Percentiles rank a stretch among this genome's conserved stretches.
These are phyloP conservation scores for Cyphellophora europaea DNA, from an alignment of 2,329 filamentous ascomycete species.

Conservation along the genomic window DNA sequence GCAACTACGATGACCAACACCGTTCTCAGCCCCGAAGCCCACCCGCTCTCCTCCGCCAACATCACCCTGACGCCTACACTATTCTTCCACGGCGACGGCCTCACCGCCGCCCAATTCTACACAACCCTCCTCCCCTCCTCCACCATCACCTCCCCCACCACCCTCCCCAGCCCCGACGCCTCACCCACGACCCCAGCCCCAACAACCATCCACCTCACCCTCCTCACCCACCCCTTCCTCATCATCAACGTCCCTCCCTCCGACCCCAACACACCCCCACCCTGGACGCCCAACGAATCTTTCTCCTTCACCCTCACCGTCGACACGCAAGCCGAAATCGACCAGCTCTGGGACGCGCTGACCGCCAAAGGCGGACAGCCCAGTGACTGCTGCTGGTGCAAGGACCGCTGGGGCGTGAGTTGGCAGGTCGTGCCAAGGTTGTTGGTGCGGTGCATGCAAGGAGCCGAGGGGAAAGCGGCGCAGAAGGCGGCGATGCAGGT, in stretches of 20 bases:
- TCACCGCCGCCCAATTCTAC: neutral
- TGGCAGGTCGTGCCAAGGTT: conserved; percentile 1
- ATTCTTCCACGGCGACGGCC: neutral
- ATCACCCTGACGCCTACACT: neutral
- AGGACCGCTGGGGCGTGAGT: neutral
- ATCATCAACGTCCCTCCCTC: neutral
- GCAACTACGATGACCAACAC: too few species aligned
- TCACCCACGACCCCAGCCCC: neutral
- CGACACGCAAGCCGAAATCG: conserved; percentile 55
- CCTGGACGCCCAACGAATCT: neutral
- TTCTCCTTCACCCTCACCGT: conserved; percentile 44
- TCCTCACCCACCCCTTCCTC: neutral
- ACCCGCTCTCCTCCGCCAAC: neutral
- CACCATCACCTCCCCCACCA: neutral
- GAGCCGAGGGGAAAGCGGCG: neutral
- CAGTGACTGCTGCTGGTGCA: conserved; percentile 1
- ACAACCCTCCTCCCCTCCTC: neutral
- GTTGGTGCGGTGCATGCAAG: neutral
- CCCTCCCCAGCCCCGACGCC: neutral
- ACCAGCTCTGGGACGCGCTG: neutral
- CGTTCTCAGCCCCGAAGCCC: too few species aligned
- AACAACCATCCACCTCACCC: neutral
- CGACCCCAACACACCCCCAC: neutral
- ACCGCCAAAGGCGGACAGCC: neutral
- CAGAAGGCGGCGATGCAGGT: neutral